These are phyloP conservation scores for Liquidambar formosana DNA, from an alignment of 164 flowering plant species.

Conservation along the genomic window DNA sequence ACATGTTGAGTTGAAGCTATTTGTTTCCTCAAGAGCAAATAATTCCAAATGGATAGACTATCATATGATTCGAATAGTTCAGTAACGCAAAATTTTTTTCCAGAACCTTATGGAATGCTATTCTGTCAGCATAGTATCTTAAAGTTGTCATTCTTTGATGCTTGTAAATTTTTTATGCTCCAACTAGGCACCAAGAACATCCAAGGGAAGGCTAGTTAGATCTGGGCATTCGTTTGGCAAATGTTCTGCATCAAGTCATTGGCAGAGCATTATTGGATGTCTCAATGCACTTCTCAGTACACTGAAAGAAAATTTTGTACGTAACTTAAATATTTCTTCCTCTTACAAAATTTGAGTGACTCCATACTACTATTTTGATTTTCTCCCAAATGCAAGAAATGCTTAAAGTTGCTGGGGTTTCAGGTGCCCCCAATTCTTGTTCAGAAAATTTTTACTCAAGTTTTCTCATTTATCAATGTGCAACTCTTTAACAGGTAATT, in stretches of 20 bases:
- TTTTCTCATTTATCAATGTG: constrained; percentile 61
- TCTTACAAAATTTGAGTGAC: background rate
- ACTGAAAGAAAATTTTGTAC: constrained; percentile 80
- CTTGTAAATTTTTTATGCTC: background rate
- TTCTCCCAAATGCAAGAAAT: background rate
- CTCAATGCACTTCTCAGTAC: constrained; percentile 66
- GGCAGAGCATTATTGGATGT: constrained; percentile 88
- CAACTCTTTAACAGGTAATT: constrained; percentile 68
- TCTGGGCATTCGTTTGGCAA: constrained; percentile 84
- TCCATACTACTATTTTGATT: too few species aligned
- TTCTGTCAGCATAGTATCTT: background rate
- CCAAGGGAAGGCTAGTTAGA: constrained; percentile 69
- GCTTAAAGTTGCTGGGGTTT: constrained; percentile 15
- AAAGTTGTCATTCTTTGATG: background rate
- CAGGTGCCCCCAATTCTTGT: constrained; percentile 64
- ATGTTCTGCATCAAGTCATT: constrained; percentile 63
- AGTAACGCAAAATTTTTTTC: background rate
- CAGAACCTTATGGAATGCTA: background rate
- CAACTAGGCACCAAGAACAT: constrained; percentile 85
- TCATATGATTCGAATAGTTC: too few species aligned
- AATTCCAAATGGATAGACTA: background rate
- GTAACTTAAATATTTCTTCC: constrained; percentile 18
- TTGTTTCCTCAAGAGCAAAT: background rate
- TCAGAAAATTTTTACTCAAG: constrained; percentile 58
- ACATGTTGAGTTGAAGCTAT: background rate